Base-by-base conservation (phyloP, 176 grass and related monocot genomes). In the Aegilops speltoides region DNA sequence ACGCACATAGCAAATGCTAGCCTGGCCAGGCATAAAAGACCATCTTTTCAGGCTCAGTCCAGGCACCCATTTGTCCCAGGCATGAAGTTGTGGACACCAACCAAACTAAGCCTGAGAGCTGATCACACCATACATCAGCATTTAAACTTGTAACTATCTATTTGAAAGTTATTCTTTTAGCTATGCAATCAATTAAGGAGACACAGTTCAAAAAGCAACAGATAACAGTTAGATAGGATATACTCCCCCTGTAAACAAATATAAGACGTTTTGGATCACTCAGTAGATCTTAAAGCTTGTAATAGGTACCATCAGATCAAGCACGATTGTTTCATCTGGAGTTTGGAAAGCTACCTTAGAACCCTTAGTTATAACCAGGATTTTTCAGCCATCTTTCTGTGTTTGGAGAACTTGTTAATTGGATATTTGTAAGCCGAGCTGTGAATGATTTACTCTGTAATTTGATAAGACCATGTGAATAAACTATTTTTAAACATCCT, bases 381-480 rank as follows among this genome's bases (percentile, higher is more conserved):
- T 29, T 74, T 64, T 23, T 52, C 41, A 68, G 11, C 41, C 26
- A 48, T 50, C 61, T 65, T 76, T 45, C 2, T 61, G 37, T 84
- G 82, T 25, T 74, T 22, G 24, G 59, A 79, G 19, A 50, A 76
- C 37, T 50, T 34, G 10, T 76, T 16, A 48, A 12, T 66, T 77
- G 28, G 26, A 36, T 54, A 31, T 77, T 23, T 33, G 5, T 84
- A 34, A 73, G 59, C 17, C 0, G 4, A 46, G 4, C 17, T 64
- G 6, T 73, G 26, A 48, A 17, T 32, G 38, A 76, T 19, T 73
- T 78, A 78, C 36, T 61, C 25, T 43, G 13, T 15, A 52, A 68
- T 68, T 66, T 48, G 41, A 67, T 32, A 7, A 50, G 40, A 33
- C 25, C 28, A 67, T n/a, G 79, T 79, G 79, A 81, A 68, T 66